Percentiles rank a stretch among this genome's conserved stretches.
Evolutionary conservation across 1,284 basidiomycete genomes (phyloP).

Genomic region (Singerocomus rubriflavus): DNA sequence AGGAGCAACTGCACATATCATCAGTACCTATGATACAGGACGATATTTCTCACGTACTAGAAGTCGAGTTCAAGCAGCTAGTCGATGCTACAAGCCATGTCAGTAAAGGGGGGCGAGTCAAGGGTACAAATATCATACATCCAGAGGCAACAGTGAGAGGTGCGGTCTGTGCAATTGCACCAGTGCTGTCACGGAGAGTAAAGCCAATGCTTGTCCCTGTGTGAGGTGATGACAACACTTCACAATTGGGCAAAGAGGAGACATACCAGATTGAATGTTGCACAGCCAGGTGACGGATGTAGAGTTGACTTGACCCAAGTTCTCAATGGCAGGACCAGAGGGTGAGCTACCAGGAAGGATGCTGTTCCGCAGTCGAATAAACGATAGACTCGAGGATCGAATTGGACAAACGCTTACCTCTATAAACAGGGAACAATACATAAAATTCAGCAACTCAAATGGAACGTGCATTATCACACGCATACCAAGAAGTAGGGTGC

Average conservation of each 20-base stretch:
- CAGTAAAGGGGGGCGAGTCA: not conserved
- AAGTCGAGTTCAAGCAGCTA: constrained; percentile 32
- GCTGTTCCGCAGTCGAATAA: constrained; percentile 28
- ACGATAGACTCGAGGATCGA: not conserved
- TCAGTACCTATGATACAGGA: constrained; percentile 9
- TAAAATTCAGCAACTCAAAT: not conserved
- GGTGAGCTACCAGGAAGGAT: constrained; percentile 41
- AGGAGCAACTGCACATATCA: constrained; percentile 14
- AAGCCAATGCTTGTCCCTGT: constrained; percentile 50
- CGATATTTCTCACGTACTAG: constrained; percentile 10
- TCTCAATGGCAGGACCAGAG: constrained; percentile 37
- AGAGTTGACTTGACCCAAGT: constrained; percentile 35
- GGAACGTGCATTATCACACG: constrained; percentile 24
- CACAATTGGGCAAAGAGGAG: not conserved
- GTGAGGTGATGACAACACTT: not conserved
- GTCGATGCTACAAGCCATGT: constrained; percentile 28
- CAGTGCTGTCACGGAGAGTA: constrained; percentile 50
- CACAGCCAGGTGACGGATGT: constrained; percentile 47
- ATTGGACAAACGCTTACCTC: constrained; percentile 18
- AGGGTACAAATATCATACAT: constrained; percentile 36
- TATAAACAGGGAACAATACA: constrained; percentile 7
- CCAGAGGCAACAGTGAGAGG: constrained; percentile 47
- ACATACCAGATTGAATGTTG: constrained; percentile 31
- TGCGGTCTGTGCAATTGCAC: constrained; percentile 45
- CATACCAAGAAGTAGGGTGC: constrained; percentile 52